Evolutionary conservation across 345 rosid genomes (phyloP), one percentile per base, ranked within the genome.

Genomic region (Moricandia arvensis): DNA sequence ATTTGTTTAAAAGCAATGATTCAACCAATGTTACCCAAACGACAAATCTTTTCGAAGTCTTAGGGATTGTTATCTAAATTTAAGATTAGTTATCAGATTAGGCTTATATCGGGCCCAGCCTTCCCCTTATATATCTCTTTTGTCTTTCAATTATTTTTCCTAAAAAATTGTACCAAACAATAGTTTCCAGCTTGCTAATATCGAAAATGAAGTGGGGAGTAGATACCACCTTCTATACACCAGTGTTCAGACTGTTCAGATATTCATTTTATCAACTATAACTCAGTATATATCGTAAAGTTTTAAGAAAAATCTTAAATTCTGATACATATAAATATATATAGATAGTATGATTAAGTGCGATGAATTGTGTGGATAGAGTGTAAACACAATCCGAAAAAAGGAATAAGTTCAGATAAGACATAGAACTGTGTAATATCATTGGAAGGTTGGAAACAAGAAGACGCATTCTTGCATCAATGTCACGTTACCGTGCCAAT

Each of bases 391-490:
- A 68, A 68, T 68, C 63, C 68, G 51, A 51, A 69, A 38, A 49
- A 75, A 75, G 21, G 49, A 76, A 74, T 41, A 66, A 21, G 71
- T 54, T 69, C 38, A 41, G 80, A 76, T 76, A 69, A 63, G 75
- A 69, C 12, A 53, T 53, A 63, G 70, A 54, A 64, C 59, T 76
- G 71, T 76, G 66, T 76, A 57, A 30, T 68, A 68, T 66, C 34
- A 79, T 68, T 60, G 70, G 4, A 69, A 68, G 82, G 79, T 69
- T 62, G 68, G 77, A 73, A 63, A 65, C 49, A 70, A 64, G 69
- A 73, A 79, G 69, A 80, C 80, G 72, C 67, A 77, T 80, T 73
- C 75, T 73, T 76, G 68, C 83, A 57, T 73, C 74, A 45, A 76
- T 60, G 69, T 74, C 81, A 77, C 77, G 71, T 74, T 70, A 74